Conservation (phyloP, 2,329 filamentous ascomycete genomes). For the Dryadomyces sulphureus region DNA sequence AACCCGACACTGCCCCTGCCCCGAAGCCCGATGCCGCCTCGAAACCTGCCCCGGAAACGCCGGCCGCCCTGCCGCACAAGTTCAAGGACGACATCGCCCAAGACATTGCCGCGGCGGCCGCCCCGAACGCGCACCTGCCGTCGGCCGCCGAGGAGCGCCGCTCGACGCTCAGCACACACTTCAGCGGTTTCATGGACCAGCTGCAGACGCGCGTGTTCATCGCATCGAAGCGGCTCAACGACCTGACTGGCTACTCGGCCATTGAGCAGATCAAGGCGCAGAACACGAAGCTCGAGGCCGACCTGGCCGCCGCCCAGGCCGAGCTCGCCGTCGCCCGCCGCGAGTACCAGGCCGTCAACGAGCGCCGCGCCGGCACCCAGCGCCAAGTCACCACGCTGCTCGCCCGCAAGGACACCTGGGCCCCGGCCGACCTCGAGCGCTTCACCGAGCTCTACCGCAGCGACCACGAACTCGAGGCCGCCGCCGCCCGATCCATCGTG, state of each 20-base stretch:
- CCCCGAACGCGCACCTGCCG: slow-evolving; percentile 18
- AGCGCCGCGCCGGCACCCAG: slow-evolving; percentile 73
- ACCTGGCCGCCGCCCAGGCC: slow-evolving; percentile 43
- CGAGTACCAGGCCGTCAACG: slow-evolving; percentile 70
- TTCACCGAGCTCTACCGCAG: slow-evolving; percentile 87
- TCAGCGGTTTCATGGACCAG: slow-evolving; percentile 72
- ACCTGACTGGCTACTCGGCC: slow-evolving; percentile 82
- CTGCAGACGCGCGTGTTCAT: slow-evolving; percentile 72
- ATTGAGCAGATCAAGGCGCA: slow-evolving; percentile 75
- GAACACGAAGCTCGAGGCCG: slow-evolving; percentile 53
- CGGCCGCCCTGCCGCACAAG: too few relatives aligned
- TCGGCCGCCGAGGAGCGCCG: slow-evolving; percentile 30
- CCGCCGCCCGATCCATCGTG: slow-evolving; percentile 55
- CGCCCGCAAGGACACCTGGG: slow-evolving; percentile 89
- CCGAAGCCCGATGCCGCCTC: too few relatives aligned
- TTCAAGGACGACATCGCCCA: neutral
- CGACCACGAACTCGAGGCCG: slow-evolving; percentile 85
- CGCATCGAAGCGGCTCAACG: slow-evolving; percentile 80
- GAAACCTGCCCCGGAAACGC: too few relatives aligned
- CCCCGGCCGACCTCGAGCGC: slow-evolving; percentile 71
- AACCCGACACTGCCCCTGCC: too few relatives aligned
- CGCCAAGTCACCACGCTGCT: slow-evolving; percentile 90
- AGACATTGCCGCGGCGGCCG: neutral
- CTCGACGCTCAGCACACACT: slow-evolving; percentile 27
- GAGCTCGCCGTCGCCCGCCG: slow-evolving; percentile 58